phyloP scores from a whole-genome alignment of 176 grass and related monocot genomes.

The Paspalum notatum region DNA sequence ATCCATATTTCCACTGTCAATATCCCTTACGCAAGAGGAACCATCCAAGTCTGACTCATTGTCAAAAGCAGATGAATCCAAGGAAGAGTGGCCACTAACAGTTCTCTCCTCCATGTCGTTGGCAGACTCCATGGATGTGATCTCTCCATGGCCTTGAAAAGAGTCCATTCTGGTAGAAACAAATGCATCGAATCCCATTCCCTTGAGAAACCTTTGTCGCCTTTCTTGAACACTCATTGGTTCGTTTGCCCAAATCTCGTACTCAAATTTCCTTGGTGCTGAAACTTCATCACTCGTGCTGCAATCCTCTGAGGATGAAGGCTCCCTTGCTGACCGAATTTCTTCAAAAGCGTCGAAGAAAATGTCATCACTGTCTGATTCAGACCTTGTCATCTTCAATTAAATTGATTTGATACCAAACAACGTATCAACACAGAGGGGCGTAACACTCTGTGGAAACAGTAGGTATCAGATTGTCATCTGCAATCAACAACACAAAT shows the following conservation, averaged over 20 bases:
- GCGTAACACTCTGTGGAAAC: not conserved
- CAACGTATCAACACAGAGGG: not conserved
- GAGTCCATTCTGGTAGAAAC: conserved; percentile 23
- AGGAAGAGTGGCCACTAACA: conserved; percentile 21
- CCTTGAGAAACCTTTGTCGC: conserved; percentile 61
- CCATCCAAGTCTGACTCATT: conserved; percentile 23
- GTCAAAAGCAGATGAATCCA: conserved; percentile 40
- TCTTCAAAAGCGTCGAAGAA: conserved; percentile 83
- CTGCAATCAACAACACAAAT: conserved; percentile 30
- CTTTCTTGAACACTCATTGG: conserved; percentile 78
- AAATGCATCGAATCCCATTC: conserved; percentile 64
- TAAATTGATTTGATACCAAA: not conserved
- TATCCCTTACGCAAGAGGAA: conserved; percentile 50
- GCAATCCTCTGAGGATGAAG: conserved; percentile 56
- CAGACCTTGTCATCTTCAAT: conserved; percentile 56
- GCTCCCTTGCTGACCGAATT: conserved; percentile 45
- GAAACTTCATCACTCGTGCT: conserved; percentile 45
- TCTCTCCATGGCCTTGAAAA: conserved; percentile 32
- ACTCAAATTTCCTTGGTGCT: conserved; percentile 37
- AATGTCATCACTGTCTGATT: conserved; percentile 58
- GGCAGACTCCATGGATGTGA: conserved; percentile 17
- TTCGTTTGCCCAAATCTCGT: conserved; percentile 56
- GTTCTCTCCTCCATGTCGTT: conserved; percentile 48
- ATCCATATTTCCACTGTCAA: conserved; percentile 52
- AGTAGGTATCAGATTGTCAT: conserved; percentile 26